Conservation (phyloP, 805 yeast genomes). For the Cyberlindnera petersonii region DNA sequence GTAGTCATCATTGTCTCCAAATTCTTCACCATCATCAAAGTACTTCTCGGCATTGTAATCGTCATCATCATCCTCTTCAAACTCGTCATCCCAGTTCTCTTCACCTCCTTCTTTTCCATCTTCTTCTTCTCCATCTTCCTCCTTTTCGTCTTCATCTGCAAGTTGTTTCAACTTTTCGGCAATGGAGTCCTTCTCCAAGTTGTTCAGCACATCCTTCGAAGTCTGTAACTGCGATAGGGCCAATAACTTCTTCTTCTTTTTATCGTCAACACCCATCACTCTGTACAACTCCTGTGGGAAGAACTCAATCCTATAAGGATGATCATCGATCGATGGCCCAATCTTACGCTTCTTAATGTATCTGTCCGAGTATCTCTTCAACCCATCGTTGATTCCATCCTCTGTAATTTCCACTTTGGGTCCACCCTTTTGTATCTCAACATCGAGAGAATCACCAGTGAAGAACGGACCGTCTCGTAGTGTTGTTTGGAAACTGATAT, state of each 20-base stretch:
- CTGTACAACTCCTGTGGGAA: slow-evolving; percentile 76
- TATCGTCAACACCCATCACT: slow-evolving; percentile 62
- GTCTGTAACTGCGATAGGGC: slow-evolving; percentile 36
- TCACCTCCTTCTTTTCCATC: slow-evolving; percentile 32
- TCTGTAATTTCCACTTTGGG: slow-evolving; percentile 30
- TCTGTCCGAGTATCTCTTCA: slow-evolving; percentile 77
- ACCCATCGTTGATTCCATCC: slow-evolving; percentile 56
- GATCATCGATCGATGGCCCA: slow-evolving; percentile 70
- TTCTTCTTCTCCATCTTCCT: slow-evolving; percentile 30
- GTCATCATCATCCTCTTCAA: slow-evolving; percentile 59
- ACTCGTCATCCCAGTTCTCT: slow-evolving; percentile 52
- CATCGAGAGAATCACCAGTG: slow-evolving; percentile 48
- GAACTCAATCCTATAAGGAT: slow-evolving; percentile 65
- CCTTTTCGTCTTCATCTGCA: slow-evolving; percentile 44
- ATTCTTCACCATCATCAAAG: slow-evolving; percentile 57
- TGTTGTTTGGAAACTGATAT: slow-evolving; percentile 48
- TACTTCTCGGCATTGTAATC: slow-evolving; percentile 62
- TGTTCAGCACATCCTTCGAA: slow-evolving; percentile 22
- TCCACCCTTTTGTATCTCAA: slow-evolving; percentile 17
- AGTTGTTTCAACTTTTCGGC: slow-evolving; percentile 45
- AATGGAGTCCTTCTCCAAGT: slow-evolving; percentile 32
- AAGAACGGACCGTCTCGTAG: slow-evolving; percentile 64
- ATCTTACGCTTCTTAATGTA: slow-evolving; percentile 67
- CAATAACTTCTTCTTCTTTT: slow-evolving; percentile 46
- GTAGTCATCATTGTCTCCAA: slow-evolving; percentile 45